These are phyloP conservation scores for Telfairia occidentalis DNA, from an alignment of 331 rosid species.

Conservation along the genomic window DNA sequence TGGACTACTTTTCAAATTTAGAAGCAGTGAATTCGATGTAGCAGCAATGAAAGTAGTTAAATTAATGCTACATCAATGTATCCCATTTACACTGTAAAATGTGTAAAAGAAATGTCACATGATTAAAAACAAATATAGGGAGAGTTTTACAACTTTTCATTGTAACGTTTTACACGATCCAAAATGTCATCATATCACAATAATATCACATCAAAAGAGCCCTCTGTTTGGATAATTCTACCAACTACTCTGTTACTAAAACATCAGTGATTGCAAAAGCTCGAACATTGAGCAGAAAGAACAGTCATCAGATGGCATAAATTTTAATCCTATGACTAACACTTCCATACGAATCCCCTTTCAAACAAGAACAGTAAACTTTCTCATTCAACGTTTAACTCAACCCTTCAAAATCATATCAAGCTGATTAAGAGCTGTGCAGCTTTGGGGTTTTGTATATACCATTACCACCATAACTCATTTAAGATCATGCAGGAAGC, in stretches of 20 bases:
- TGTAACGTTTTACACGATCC: neutral
- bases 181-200: neutral
- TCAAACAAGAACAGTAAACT: neutral
- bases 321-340: neutral
- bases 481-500: neutral
- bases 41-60: neutral
- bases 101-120: neutral
- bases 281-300: neutral
- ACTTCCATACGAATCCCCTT: neutral
- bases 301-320: neutral
- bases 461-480: neutral
- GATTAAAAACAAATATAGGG: neutral
- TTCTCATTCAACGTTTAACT: neutral
- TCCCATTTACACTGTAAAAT: too few relatives aligned
- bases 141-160: neutral
- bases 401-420: neutral
- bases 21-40: neutral
- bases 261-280: neutral
- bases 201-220: neutral
- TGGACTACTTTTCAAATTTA: neutral
- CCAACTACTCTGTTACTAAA: neutral
- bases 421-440: neutral
- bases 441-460: neutral
- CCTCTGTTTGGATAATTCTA: neutral
- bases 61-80: too few relatives aligned